Evolutionary conservation across 2,329 filamentous ascomycete species (phyloP).

Genomic region (Plenodomus lindquistii): DNA sequence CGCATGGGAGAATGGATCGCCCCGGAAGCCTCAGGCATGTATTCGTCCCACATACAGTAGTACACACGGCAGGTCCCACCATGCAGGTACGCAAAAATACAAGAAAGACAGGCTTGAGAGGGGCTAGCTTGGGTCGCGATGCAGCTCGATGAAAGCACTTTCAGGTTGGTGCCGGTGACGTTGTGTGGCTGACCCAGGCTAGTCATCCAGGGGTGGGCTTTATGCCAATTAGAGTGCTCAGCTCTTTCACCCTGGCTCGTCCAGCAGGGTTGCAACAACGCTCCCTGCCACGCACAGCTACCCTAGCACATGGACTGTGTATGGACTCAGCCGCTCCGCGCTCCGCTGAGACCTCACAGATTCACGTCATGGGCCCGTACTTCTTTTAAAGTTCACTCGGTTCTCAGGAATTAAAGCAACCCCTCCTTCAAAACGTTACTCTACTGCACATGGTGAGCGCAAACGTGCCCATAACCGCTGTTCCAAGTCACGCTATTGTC

Average conservation of each 20-base stretch:
- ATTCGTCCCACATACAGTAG: too few species aligned
- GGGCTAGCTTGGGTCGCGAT: constrained; percentile 28
- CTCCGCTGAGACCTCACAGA: neutral
- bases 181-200: constrained; percentile 21
- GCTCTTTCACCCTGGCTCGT: constrained; percentile 2
- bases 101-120: constrained; percentile 15
- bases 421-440: too few species aligned
- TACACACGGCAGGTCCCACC: neutral
- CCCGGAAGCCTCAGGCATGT: neutral
- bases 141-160: constrained; percentile 15
- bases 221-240: constrained; percentile 25
- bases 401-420: too few species aligned
- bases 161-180: constrained; percentile 30
- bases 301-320: constrained; percentile 7
- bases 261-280: constrained; percentile 14
- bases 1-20: neutral
- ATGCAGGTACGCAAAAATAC: constrained; percentile 32
- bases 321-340: constrained; percentile 23
- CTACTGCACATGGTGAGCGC: too few species aligned
- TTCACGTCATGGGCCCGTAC: neutral
- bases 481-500: constrained; percentile 13
- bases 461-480: constrained; percentile 3
- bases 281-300: constrained; percentile 10
- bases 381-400: neutral
- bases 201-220: constrained; percentile 19